Evolutionary conservation across 352 stramenopile species (phyloP).

Genomic region (Phytophthora boehmeriae): DNA sequence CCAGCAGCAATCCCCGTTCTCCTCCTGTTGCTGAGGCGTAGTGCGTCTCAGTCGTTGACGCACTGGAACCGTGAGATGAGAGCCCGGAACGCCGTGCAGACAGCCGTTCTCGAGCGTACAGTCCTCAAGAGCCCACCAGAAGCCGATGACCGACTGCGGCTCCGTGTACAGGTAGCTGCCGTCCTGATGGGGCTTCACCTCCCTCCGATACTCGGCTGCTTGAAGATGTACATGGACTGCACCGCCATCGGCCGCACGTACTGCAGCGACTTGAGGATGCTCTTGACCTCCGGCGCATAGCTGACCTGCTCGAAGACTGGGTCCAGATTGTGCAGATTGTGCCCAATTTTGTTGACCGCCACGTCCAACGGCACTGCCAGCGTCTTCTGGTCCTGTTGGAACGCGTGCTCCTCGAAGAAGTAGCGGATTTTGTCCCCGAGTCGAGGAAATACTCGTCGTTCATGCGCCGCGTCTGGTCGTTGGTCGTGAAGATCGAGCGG

Average conservation of each 20-base stretch:
- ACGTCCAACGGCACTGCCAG: constrained; percentile 63
- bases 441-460: constrained; percentile 95
- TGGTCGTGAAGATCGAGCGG: constrained; percentile 85
- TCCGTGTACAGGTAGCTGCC: constrained; percentile 96
- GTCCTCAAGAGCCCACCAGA: constrained; percentile 97
- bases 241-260: constrained; percentile 91
- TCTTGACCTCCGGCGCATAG: constrained; percentile 73
- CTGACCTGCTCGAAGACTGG: constrained; percentile 87
- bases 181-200: constrained; percentile 96
- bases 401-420: constrained; percentile 93
- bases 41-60: constrained; percentile 86
- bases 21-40: constrained; percentile 45
- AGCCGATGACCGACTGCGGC: constrained; percentile 94
- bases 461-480: constrained; percentile 80
- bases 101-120: constrained; percentile 95
- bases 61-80: constrained; percentile 87
- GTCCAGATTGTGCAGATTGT: constrained; percentile 94
- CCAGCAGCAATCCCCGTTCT: constrained; percentile 54
- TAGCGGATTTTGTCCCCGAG: constrained; percentile 91
- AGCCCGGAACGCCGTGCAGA: constrained; percentile 92
- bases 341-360: constrained; percentile 96
- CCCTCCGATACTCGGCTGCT: constrained; percentile 92
- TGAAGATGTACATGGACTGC: constrained; percentile 99
- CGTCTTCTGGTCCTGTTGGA: constrained; percentile 69
- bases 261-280: constrained; percentile 82